Conservation (phyloP, 345 rosid genomes). For the Mercurialis annua region DNA sequence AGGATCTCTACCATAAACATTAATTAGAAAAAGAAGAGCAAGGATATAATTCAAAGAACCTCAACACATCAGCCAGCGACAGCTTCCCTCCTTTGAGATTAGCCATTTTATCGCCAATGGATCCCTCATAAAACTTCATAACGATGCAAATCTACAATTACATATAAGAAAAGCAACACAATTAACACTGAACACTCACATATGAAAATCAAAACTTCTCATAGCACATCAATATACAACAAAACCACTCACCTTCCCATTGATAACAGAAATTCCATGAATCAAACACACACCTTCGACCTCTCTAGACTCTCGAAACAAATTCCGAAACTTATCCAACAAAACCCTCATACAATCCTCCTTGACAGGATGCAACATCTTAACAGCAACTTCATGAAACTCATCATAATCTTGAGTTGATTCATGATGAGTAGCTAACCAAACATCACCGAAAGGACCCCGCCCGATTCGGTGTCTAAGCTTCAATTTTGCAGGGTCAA, state of each 20-base stretch:
- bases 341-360: conserved; percentile 51
- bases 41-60: conserved; percentile 36
- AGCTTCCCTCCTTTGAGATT: conserved; percentile 79
- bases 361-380: conserved; percentile 66
- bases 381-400: conserved; percentile 76
- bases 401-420: conserved; percentile 58
- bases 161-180: background rate
- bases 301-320: conserved; percentile 55
- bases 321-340: conserved; percentile 59
- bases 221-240: background rate
- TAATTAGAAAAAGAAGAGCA: background rate
- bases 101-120: conserved; percentile 82
- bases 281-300: conserved; percentile 51
- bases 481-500: conserved; percentile 60
- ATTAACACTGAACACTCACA: no score
- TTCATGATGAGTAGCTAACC: conserved; percentile 84
- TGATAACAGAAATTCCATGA: conserved; percentile 66
- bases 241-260: conserved; percentile 56
- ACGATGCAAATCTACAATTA: conserved; percentile 58
- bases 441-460: conserved; percentile 93
- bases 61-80: conserved; percentile 51
- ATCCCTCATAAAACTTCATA: conserved; percentile 89
- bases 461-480: conserved; percentile 89
- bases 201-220: background rate
- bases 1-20: conserved; percentile 2